Evolutionary conservation across 1,139 yeast species (phyloP), one percentile per base, ranked within the genome.

Genomic region (Scheffersomyces titani): DNA sequence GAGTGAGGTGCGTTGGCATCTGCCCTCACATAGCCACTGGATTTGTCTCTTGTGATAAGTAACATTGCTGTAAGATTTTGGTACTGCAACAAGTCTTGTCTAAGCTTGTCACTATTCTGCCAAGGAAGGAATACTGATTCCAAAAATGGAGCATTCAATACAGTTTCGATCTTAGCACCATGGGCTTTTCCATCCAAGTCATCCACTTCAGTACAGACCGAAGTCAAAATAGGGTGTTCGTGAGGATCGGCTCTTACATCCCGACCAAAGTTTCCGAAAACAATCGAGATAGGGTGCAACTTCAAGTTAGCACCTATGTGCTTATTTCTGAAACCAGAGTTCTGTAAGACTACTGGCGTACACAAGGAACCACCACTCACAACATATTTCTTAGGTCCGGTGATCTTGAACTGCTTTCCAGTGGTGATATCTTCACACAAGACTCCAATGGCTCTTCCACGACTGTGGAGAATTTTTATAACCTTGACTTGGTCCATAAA

Each of bases 141-240:
- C 22, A 82, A 58, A 52, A 68, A 67, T 2, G 88, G 89, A 13
- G 77, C 70, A 62, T 83, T 85, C 49, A 81, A 71, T 20, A 83
- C 61, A 2, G 87, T 74, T 68, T 85, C 89, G 55, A 85, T 75
- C 66, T 79, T 81, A 13, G 86, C 83, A 2, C 89, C 89, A 64
- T 84, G 87, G 2, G 77, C 84, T 59, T 77, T 71, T 2, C 88
- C 88, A 65, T 85, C 88, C 46, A 83, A 62, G 61, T 85, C 84
- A 55, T 78, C 86, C 36, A 71, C 77, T 64, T 82, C 77, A 18
- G 78, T 74, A 65, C 83, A 76, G 1, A 84, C 85, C 0, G 85
- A 64, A 0, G 88, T 83, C 80, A 85, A 73, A 54, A 85, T 83
- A 0, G 87, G 72, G 51, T 78, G 72, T 24, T 76, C 66, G 59